Evolutionary conservation across 2,329 filamentous ascomycete genomes (phyloP), one percentile per base, ranked within the genome.

Genomic region (Teratosphaeria nubilosa): DNA sequence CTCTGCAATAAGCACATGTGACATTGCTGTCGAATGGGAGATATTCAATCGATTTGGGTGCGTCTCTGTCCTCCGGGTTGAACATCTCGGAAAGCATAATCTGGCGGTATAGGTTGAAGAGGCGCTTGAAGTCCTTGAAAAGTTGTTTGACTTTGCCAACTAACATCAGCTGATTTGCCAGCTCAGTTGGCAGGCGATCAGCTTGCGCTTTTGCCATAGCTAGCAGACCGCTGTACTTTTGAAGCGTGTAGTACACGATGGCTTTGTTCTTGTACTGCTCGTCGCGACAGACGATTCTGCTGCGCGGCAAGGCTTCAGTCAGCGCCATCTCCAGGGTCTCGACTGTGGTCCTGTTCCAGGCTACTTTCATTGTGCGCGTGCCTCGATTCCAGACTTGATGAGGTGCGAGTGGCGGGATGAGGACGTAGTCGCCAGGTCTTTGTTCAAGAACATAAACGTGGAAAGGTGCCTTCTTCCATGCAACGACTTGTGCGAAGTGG

Each of bases 221-320:
- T 61, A 87, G 75, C 30, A 82, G 71, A 5, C 72, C 72, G 1
- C 80, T 81, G 70, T 97, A 97, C 67, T 91, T 94, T 11, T 86
- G 77, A 3, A 97, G 78, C 0, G 91, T 90, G 70, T 86, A 96
- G 72, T 91, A 96, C 51, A 96, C 80, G 59, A 97, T 96, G 5
- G 91, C 90, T 72, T 97, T 97, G 76, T 95, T 96, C 72, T 97
- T 97, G 78, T 99, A 99, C 72, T 97, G 92, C 71, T 99, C 94
- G 65, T 99, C 94, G 41, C 94, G 87, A 70, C 94, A 97, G 2
- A 97, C 92, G 65, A 96, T 83, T 13, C 91, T 84, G 10, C 91
- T 90, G 65, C 91, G 90, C 0, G 91, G 91, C 2, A 99, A 79
- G 0, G 92, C 91, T 75, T 97, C 94, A 59, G 85, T 82, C 22